Percentiles rank a stretch among this genome's conserved stretches.
Evolutionary conservation across 768 basidiomycete genomes (phyloP).

Genomic region (Phaffia australis): DNA sequence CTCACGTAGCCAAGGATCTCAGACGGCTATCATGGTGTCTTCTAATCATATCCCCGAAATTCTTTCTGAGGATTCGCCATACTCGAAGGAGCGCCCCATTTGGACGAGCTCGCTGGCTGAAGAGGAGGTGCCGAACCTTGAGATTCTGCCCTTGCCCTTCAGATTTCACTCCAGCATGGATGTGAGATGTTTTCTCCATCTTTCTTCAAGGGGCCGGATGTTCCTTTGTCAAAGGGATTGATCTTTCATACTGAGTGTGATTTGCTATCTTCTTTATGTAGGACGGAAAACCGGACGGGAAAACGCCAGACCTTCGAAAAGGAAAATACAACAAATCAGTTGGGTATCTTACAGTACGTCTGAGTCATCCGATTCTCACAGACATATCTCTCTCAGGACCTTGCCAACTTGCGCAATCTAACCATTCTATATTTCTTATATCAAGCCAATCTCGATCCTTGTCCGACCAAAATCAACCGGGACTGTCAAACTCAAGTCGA

Average conservation of each 20-base stretch:
- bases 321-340: conserved; percentile 23
- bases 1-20: conserved; percentile 15
- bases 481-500: conserved; percentile 15
- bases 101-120: conserved; percentile 8
- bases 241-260: not conserved
- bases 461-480: conserved; percentile 18
- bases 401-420: too few relatives aligned
- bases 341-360: conserved; percentile 23
- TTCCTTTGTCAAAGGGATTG: too few relatives aligned
- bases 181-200: not conserved
- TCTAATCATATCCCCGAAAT: conserved; percentile 19
- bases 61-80: not conserved
- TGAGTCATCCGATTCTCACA: not conserved
- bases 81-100: conserved; percentile 6
- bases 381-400: not conserved
- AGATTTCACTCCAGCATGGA: conserved; percentile 21
- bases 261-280: not conserved
- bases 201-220: too few relatives aligned
- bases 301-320: conserved; percentile 12
- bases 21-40: conserved; percentile 19
- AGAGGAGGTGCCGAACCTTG: conserved; percentile 22
- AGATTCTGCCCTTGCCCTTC: conserved; percentile 25
- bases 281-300: conserved; percentile 24
- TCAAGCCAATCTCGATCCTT: conserved; percentile 22
- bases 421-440: not conserved